phyloP scores from a whole-genome alignment of 768 basidiomycete species.

The Lactarius hengduanensis region DNA sequence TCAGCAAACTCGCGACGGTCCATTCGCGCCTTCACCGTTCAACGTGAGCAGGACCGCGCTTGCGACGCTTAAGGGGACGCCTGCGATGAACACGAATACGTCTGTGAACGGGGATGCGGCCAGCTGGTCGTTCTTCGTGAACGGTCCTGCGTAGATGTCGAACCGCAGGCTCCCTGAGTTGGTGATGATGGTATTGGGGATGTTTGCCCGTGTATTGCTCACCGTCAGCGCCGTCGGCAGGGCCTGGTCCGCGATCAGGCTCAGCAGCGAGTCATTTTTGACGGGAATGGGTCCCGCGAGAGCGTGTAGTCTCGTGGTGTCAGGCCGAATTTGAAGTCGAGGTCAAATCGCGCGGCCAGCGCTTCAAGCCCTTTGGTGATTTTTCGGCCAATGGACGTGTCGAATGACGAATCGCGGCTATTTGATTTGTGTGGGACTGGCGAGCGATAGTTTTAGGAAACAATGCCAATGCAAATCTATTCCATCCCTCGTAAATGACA shows the following conservation, averaged over 20 bases:
- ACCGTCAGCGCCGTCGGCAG: constrained; percentile 42
- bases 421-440: constrained; percentile 62
- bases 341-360: constrained; percentile 58
- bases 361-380: constrained; percentile 57
- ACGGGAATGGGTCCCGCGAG: constrained; percentile 60
- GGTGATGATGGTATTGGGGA: constrained; percentile 62
- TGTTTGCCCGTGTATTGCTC: constrained; percentile 61
- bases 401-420: constrained; percentile 56
- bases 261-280: constrained; percentile 57
- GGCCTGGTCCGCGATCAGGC: constrained; percentile 48
- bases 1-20: constrained; percentile 34
- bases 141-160: constrained; percentile 35
- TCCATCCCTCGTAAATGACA: constrained; percentile 64
- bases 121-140: constrained; percentile 80
- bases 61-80: constrained; percentile 51
- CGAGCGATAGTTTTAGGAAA: background rate
- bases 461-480: background rate
- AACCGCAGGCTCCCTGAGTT: constrained; percentile 49
- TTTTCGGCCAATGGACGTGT: constrained; percentile 51
- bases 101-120: constrained; percentile 71
- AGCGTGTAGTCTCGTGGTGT: constrained; percentile 78
- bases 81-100: constrained; percentile 61
- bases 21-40: constrained; percentile 46
- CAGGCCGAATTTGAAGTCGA: constrained; percentile 62
- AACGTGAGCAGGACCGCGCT: constrained; percentile 51